Evolutionary conservation across 176 grass and related monocot species (phyloP).

Genomic region (bread wheat (Triticum aestivum)): IWGSC_CS_RefSeq_v2.1 NC_057804.1:149779519-149780018

Average conservation of each 20-base stretch:
- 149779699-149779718: constrained; percentile 87
- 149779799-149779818: constrained; percentile 49
- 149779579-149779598: constrained; percentile 5
- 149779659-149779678: background rate
- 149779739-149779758: constrained; percentile 72
- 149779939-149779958: constrained; percentile 77
- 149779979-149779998: constrained; percentile 81
- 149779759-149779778: constrained; percentile 71
- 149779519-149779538: background rate
- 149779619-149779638: constrained; percentile 52
- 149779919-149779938: constrained; percentile 52
- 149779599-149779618: constrained; percentile 81
- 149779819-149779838: constrained; percentile 55
- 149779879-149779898: constrained; percentile 63
- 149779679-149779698: constrained; percentile 44
- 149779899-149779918: constrained; percentile 85
- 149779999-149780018: constrained; percentile 44
- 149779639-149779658: constrained; percentile 49
- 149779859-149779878: constrained; percentile 50
- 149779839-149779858: constrained; percentile 48
- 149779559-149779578: background rate
- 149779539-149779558: background rate
- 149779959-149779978: constrained; percentile 70
- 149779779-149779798: constrained; percentile 61
- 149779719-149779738: constrained; percentile 47